Evolutionary conservation across 2,329 filamentous ascomycete genomes (phyloP).

Genomic region (Celoporthe dispersa): DNA sequence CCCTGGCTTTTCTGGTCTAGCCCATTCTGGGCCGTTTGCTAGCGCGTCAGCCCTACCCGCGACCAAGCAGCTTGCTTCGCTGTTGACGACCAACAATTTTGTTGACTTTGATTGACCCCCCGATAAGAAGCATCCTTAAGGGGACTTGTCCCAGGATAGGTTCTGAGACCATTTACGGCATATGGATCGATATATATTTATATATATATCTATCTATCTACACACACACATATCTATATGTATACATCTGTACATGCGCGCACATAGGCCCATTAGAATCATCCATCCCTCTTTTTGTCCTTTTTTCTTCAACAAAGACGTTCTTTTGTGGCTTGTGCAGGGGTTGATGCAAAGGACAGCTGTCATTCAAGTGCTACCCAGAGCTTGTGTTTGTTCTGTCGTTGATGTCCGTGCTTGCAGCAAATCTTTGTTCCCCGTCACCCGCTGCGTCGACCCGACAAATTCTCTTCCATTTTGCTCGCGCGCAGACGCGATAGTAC

Average conservation of each 20-base stretch:
- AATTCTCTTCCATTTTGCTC: neutral
- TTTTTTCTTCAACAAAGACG: neutral
- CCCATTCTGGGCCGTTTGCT: neutral
- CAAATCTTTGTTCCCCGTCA: neutral
- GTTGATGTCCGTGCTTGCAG: neutral
- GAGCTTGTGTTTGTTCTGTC: neutral
- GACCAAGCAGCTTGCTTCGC: neutral
- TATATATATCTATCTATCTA: no score
- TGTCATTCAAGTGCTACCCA: neutral
- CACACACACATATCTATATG: no score
- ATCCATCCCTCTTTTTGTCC: neutral
- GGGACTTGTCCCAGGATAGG: no score
- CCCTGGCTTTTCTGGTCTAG: neutral
- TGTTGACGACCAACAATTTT: neutral
- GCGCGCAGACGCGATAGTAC: neutral
- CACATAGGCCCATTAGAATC: neutral
- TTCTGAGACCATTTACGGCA: neutral
- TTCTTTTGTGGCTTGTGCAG: neutral
- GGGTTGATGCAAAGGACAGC: neutral
- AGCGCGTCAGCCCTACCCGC: slow-evolving; percentile 1
- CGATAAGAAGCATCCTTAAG: no score
- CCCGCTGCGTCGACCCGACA: no score
- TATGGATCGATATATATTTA: no score
- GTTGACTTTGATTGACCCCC: neutral
- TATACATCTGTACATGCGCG: neutral